These are phyloP conservation scores for Psidium guajava DNA, from an alignment of 345 rosid genomes.

Conservation along the genomic window DNA sequence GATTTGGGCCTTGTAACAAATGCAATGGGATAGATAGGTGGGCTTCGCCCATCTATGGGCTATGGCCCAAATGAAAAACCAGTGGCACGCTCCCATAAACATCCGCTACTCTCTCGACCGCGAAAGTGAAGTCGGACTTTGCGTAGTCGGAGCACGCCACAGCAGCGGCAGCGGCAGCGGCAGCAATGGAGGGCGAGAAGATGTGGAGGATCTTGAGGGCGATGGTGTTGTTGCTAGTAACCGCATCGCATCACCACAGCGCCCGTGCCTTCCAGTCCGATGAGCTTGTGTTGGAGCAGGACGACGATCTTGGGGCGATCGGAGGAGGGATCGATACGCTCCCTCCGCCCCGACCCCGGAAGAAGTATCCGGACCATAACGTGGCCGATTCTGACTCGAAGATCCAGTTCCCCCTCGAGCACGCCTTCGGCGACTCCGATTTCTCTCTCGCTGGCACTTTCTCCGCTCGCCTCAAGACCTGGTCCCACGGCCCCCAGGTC, in stretches of 20 bases:
- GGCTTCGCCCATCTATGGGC: rapidly evolving
- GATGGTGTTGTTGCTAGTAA: not conserved
- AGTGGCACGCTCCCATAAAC: not conserved
- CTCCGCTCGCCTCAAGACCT: slow-evolving; percentile 87
- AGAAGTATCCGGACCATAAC: slow-evolving; percentile 42
- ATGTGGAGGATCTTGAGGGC: not conserved
- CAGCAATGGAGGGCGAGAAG: not conserved
- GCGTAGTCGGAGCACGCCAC: not conserved
- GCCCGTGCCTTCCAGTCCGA: not conserved
- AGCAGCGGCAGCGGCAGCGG: not conserved
- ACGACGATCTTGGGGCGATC: not conserved
- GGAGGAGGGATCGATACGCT: not conserved
- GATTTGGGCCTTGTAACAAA: not conserved
- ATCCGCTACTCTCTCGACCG: not conserved
- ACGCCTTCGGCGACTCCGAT: slow-evolving; percentile 84
- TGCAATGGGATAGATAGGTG: not conserved
- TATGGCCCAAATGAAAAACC: rapidly evolving
- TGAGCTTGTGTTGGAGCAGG: not conserved
- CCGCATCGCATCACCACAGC: not conserved
- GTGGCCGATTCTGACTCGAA: slow-evolving; percentile 67
- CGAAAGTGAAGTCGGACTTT: not conserved
- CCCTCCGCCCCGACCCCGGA: slow-evolving; percentile 10
- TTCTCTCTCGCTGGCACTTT: slow-evolving; percentile 77
- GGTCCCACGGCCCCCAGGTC: slow-evolving; percentile 83
- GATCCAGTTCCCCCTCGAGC: slow-evolving; percentile 85